Percentiles rank a stretch among this genome's conserved stretches.
These are phyloP conservation scores for Fusarium sp. DNA, from an alignment of 2,329 filamentous ascomycete genomes.

Conservation along the genomic window DNA sequence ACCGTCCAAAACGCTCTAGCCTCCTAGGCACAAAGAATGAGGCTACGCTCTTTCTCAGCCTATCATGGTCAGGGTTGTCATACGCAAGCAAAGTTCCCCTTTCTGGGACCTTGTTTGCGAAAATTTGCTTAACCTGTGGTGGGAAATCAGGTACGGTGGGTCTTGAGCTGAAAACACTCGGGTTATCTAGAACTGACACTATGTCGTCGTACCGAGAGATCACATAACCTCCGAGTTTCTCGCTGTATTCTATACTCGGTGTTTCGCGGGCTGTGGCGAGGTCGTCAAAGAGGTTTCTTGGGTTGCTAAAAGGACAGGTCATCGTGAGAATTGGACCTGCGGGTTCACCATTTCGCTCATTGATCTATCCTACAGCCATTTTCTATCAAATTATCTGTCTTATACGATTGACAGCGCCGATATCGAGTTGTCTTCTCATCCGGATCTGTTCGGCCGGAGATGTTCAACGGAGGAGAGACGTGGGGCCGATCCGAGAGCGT, in stretches of 20 bases:
- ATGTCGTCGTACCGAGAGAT: background rate
- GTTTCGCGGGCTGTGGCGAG: background rate
- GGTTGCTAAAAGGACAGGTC: background rate
- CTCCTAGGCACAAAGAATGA: background rate
- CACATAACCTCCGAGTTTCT: background rate
- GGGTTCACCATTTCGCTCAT: fast-evolving
- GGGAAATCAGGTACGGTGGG: background rate
- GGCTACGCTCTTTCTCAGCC: background rate
- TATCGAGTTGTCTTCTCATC: background rate
- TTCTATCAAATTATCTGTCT: background rate
- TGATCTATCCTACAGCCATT: fast-evolving
- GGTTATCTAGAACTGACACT: background rate
- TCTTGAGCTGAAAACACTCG: background rate
- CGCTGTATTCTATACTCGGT: background rate
- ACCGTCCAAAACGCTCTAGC: background rate
- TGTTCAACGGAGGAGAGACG: background rate
- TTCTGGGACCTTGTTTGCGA: background rate
- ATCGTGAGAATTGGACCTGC: background rate
- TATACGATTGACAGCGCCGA: background rate
- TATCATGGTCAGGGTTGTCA: background rate
- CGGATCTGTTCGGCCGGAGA: background rate
- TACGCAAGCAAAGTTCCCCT: background rate
- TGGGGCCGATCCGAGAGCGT: background rate
- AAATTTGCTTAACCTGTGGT: background rate
- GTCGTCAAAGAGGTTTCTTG: background rate